Evolutionary conservation across 495 filamentous ascomycete genomes (phyloP).

Genomic region (Penicillium coffeae): DNA sequence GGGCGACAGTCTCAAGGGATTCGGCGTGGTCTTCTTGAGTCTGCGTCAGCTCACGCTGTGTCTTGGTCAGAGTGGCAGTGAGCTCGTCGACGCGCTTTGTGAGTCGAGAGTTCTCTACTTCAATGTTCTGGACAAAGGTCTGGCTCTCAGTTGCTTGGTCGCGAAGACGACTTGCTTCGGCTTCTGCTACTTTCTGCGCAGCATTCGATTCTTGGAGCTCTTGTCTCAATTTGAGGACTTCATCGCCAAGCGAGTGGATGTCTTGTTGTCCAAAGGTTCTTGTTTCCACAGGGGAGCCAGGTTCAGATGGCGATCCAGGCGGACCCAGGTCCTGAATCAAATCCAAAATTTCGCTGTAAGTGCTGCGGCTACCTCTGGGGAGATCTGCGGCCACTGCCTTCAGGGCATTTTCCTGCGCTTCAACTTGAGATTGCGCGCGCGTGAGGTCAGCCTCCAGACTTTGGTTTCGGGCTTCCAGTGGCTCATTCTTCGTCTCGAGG

Average conservation of each 20-base stretch:
- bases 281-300: constrained; percentile 13
- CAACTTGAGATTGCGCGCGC: constrained; percentile 40
- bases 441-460: constrained; percentile 40
- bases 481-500: constrained; percentile 35
- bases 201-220: constrained; percentile 25
- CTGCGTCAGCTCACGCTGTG: constrained; percentile 31
- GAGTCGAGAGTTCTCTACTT: constrained; percentile 44
- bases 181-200: constrained; percentile 29
- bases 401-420: constrained; percentile 41
- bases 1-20: constrained; percentile 69
- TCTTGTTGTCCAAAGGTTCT: constrained; percentile 19
- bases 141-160: constrained; percentile 42
- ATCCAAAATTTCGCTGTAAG: constrained; percentile 42
- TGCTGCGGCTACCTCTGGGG: constrained; percentile 31
- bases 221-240: constrained; percentile 28
- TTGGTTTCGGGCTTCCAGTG: constrained; percentile 43
- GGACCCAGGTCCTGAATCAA: constrained; percentile 38
- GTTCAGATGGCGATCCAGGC: constrained; percentile 11
- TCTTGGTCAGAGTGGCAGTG: constrained; percentile 30
- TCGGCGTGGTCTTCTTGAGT: constrained; percentile 34
- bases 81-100: constrained; percentile 31
- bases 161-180: constrained; percentile 30
- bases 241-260: constrained; percentile 22
- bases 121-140: constrained; percentile 41
- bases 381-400: constrained; percentile 42